phyloP scores from a whole-genome alignment of 441 rosid genomes.

The Adansonia rubrostipa region DNA sequence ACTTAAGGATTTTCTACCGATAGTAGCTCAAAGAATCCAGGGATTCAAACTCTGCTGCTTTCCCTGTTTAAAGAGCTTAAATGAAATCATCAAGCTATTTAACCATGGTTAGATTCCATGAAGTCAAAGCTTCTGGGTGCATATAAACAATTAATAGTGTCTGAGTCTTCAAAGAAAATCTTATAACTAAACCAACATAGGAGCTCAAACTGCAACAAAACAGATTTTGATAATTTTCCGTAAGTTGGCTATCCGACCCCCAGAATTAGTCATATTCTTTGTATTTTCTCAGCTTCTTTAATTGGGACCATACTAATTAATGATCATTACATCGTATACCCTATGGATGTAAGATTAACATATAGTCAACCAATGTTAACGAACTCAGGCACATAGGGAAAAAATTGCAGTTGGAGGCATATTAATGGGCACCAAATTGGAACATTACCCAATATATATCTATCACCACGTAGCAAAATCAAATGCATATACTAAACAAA shows the following conservation, averaged over 20 bases:
- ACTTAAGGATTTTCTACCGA: neutral
- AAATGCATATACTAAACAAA: neutral
- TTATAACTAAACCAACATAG: neutral
- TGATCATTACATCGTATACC: neutral
- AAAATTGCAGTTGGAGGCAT: neutral
- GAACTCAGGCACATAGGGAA: neutral
- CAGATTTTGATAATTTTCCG: neutral
- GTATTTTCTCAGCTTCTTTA: constrained; percentile 19
- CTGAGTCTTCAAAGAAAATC: neutral
- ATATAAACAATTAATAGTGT: neutral
- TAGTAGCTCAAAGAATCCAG: neutral
- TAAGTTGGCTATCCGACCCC: neutral
- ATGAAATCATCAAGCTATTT: constrained; percentile 4
- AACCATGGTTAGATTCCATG: neutral
- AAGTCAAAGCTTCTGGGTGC: neutral
- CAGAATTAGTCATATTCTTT: neutral
- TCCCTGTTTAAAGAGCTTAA: neutral
- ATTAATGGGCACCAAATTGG: neutral
- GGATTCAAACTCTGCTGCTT: neutral
- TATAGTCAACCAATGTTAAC: neutral
- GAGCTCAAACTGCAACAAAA: neutral
- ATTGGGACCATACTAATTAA: neutral
- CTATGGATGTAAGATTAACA: neutral
- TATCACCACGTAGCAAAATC: neutral
- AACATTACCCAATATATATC: neutral